Conservation (phyloP, 257 asterid species). For the Nyctanthes arbortristis region DNA sequence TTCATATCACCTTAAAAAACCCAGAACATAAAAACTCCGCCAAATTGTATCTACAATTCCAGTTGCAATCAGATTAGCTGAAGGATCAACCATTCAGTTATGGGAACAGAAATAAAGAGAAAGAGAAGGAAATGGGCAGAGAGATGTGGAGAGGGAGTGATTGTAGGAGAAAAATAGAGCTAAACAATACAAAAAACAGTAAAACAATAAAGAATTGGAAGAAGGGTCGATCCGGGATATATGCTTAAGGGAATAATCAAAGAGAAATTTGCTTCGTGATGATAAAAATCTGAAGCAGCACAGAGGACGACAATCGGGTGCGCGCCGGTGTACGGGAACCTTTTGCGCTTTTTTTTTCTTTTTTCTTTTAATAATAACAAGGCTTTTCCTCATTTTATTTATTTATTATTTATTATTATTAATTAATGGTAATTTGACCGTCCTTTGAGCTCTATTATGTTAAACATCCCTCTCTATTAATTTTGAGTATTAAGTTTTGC, state of each 20-base stretch:
- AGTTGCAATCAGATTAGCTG: background rate
- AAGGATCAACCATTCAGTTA: constrained; percentile 3
- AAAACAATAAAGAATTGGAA: constrained; percentile 30
- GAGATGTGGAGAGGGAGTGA: constrained; percentile 34
- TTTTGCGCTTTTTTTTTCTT: no score
- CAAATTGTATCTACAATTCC: background rate
- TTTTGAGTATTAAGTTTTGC: no score
- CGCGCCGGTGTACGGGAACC: constrained; percentile 35
- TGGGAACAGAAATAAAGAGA: constrained; percentile 1
- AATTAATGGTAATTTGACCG: no score
- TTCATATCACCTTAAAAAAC: background rate
- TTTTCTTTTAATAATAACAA: no score
- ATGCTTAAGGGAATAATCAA: constrained; percentile 20
- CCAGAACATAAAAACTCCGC: background rate
- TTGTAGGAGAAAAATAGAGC: constrained; percentile 37
- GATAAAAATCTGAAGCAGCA: constrained; percentile 3
- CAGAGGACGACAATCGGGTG: constrained; percentile 28
- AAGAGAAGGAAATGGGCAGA: background rate
- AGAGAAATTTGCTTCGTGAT: background rate
- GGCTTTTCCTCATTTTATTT: no score
- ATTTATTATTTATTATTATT: no score
- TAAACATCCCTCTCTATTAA: no score
- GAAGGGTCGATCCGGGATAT: constrained; percentile 53
- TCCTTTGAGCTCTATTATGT: no score
- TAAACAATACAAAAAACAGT: background rate